These are phyloP conservation scores for Orbilia blumenaviensis DNA, from an alignment of 2,329 filamentous ascomycete genomes.

Conservation along the genomic window DNA sequence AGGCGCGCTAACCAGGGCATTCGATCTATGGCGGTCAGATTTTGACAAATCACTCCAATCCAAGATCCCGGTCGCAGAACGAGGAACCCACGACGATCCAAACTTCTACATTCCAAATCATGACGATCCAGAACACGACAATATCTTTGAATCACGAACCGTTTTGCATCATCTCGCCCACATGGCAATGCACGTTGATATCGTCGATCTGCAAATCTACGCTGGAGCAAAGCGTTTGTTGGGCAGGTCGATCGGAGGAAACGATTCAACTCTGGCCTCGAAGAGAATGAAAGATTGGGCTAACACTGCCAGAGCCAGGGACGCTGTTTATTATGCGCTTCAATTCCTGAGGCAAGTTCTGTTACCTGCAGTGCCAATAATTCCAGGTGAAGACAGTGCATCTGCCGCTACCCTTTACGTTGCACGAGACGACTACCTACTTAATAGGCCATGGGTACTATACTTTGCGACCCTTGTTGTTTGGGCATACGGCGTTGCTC, in stretches of 20 bases:
- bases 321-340: conserved; percentile 90
- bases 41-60: conserved; percentile 82
- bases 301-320: conserved; percentile 78
- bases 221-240: conserved; percentile 85
- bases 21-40: conserved; percentile 91
- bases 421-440: conserved; percentile 84
- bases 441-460: conserved; percentile 93
- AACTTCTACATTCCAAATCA: conserved; percentile 64
- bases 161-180: conserved; percentile 93
- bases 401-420: conserved; percentile 70
- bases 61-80: conserved; percentile 60
- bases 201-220: conserved; percentile 97
- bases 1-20: conserved; percentile 81
- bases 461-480: conserved; percentile 93
- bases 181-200: conserved; percentile 97
- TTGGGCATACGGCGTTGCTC: conserved; percentile 91
- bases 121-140: conserved; percentile 70
- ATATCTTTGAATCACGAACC: conserved; percentile 85
- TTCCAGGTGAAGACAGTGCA: conserved; percentile 61
- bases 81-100: conserved; percentile 58
- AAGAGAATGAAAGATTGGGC: conserved; percentile 94
- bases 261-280: conserved; percentile 81
- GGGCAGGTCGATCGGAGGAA: conserved; percentile 81
- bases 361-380: conserved; percentile 65
- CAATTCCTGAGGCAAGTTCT: conserved; percentile 88